phyloP scores from a whole-genome alignment of 805 yeast genomes.

The Maudiozyma pseudohumilis region DNA sequence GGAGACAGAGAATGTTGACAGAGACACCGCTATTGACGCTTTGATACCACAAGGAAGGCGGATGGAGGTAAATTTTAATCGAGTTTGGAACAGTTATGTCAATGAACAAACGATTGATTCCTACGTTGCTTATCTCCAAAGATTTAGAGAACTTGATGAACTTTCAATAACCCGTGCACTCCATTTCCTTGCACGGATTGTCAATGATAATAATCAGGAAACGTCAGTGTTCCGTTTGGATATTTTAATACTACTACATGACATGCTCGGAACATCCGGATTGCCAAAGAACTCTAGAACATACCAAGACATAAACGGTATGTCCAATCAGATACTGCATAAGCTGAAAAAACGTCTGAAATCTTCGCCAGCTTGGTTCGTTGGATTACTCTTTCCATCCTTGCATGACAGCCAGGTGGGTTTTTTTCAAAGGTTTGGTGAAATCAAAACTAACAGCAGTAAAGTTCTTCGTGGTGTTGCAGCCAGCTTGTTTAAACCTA shows the following conservation, averaged over 20 bases:
- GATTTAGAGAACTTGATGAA: constrained; percentile 53
- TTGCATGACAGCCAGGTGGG: constrained; percentile 36
- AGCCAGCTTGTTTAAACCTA: constrained; percentile 18
- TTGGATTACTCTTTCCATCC: constrained; percentile 62
- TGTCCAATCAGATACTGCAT: constrained; percentile 56
- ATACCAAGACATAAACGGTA: constrained; percentile 52
- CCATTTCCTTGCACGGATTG: constrained; percentile 59
- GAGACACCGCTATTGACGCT: constrained; percentile 27
- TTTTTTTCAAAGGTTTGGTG: constrained; percentile 35
- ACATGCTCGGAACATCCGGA: constrained; percentile 43
- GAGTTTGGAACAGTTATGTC: constrained; percentile 17
- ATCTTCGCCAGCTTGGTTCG: constrained; percentile 43
- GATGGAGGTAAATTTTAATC: constrained; percentile 16
- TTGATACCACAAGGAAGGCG: constrained; percentile 9
- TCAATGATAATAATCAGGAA: constrained; percentile 52
- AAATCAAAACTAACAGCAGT: constrained; percentile 26
- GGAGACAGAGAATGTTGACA: constrained; percentile 24
- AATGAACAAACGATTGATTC: constrained; percentile 53
- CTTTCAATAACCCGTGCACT: constrained; percentile 53
- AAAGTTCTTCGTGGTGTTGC: constrained; percentile 11
- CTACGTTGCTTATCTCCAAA: constrained; percentile 50
- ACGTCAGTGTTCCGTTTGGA: constrained; percentile 59
- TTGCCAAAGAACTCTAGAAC: constrained; percentile 37
- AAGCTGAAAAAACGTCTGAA: constrained; percentile 40
- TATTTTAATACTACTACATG: constrained; percentile 50